Evolutionary conservation across 148 eudicot species (phyloP).

Genomic region (Polygonum maritimum): DNA sequence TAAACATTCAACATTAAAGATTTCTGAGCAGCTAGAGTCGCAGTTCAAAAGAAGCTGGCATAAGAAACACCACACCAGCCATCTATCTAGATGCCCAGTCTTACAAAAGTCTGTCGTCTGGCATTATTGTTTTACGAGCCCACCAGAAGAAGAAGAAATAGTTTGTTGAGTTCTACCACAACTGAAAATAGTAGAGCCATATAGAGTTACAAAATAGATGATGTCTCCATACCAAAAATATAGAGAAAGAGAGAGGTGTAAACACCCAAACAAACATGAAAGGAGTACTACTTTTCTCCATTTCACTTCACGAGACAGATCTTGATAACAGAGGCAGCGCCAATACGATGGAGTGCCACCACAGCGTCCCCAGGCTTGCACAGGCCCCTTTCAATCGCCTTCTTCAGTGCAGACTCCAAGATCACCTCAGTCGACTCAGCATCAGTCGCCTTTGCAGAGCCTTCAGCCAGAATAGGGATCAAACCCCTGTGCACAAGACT

Average conservation of each 20-base stretch:
- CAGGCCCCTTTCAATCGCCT: slow-evolving; percentile 46
- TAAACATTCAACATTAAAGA: background rate
- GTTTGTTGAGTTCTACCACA: background rate
- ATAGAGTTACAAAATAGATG: background rate
- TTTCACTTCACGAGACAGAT: slow-evolving; percentile 64
- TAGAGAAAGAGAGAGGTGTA: background rate
- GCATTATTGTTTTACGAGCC: background rate
- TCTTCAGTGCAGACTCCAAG: slow-evolving; percentile 61
- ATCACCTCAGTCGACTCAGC: slow-evolving; percentile 87
- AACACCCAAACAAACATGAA: background rate
- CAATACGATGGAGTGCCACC: slow-evolving; percentile 82
- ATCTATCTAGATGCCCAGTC: background rate
- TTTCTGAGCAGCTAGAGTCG: background rate
- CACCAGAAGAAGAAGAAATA: background rate
- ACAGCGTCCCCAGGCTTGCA: slow-evolving; percentile 68
- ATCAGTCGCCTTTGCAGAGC: slow-evolving; percentile 87
- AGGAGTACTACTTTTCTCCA: background rate
- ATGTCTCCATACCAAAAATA: background rate
- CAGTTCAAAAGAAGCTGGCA: background rate
- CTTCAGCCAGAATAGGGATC: slow-evolving; percentile 76
- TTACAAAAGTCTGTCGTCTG: background rate
- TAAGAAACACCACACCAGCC: background rate
- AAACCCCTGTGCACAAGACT: slow-evolving; percentile 58
- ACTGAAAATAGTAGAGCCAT: background rate
- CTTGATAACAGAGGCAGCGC: slow-evolving; percentile 79